These are phyloP conservation scores for Botrytis fabae DNA, from an alignment of 2,329 filamentous ascomycete species.

Conservation along the genomic window DNA sequence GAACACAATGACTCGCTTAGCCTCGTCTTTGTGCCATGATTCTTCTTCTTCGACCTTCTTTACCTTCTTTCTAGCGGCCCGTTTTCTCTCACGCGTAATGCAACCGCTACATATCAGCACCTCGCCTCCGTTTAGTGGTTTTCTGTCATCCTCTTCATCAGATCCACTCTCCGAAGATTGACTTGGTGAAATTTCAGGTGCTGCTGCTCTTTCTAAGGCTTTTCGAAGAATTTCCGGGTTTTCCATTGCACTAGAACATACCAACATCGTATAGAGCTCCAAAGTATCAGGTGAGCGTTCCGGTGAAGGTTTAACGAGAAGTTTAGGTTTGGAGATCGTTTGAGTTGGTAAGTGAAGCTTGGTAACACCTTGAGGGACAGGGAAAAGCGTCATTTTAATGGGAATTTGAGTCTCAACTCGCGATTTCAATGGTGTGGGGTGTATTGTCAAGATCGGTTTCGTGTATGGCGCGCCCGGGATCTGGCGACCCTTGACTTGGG, in stretches of 20 bases:
- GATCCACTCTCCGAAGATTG: slow-evolving; percentile 31
- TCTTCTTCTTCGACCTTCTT: slow-evolving; percentile 93
- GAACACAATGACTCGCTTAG: slow-evolving; percentile 82
- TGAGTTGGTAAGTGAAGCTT: slow-evolving; percentile 84
- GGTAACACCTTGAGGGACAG: slow-evolving; percentile 72
- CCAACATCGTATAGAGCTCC: slow-evolving; percentile 77
- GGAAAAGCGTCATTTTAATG: slow-evolving; percentile 75
- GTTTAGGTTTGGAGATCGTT: slow-evolving; percentile 92
- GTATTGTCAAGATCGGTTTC: slow-evolving; percentile 56
- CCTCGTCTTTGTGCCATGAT: slow-evolving; percentile 78
- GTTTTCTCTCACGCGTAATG: slow-evolving; percentile 86
- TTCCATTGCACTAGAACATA: slow-evolving; percentile 91
- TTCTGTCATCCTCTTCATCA: slow-evolving; percentile 55
- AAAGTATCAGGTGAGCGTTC: slow-evolving; percentile 70
- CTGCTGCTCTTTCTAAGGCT: slow-evolving; percentile 52
- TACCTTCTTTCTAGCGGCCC: slow-evolving; percentile 87
- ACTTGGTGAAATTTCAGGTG: slow-evolving; percentile 33
- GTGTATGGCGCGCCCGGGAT: slow-evolving; percentile 31
- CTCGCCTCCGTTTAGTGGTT: slow-evolving; percentile 85
- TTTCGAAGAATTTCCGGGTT: slow-evolving; percentile 64
- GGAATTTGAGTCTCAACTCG: slow-evolving; percentile 96
- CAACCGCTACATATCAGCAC: slow-evolving; percentile 91
- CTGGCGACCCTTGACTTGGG: slow-evolving; percentile 32
- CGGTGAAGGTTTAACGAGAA: slow-evolving; percentile 71
- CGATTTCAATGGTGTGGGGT: slow-evolving; percentile 75